Percentiles rank a stretch among this genome's conserved stretches.
These are phyloP conservation scores for Pythium chondricola DNA, from an alignment of 352 stramenopile species.

Conservation along the genomic window DNA sequence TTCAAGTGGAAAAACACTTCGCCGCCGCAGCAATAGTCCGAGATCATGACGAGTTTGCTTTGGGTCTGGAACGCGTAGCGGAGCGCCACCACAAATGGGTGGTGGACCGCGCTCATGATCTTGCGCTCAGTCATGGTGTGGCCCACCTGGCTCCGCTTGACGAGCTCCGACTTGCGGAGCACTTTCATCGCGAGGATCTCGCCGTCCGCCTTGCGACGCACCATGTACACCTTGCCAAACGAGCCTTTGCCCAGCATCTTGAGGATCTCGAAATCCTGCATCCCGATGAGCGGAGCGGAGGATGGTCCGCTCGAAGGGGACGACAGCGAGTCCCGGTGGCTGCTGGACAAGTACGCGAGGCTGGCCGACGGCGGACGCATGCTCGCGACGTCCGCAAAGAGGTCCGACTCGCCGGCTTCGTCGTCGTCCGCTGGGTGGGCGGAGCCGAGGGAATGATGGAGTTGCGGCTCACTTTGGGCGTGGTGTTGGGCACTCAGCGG, in stretches of 20 bases:
- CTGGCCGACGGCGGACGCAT: slow-evolving; percentile 11
- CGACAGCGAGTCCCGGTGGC: not conserved
- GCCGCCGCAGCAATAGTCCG: slow-evolving; percentile 85
- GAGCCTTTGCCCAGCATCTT: slow-evolving; percentile 97
- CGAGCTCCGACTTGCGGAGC: slow-evolving; percentile 79
- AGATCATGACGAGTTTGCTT: slow-evolving; percentile 90
- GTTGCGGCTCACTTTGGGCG: not conserved
- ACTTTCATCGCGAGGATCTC: slow-evolving; percentile 88
- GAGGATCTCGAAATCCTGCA: slow-evolving; percentile 94
- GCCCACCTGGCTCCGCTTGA: slow-evolving; percentile 83
- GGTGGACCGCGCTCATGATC: slow-evolving; percentile 88
- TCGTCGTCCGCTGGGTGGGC: slow-evolving; percentile 41
- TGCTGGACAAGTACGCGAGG: slow-evolving; percentile 14
- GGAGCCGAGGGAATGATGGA: not conserved
- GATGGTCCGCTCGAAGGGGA: not conserved
- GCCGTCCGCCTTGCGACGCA: slow-evolving; percentile 72
- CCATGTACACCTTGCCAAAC: slow-evolving; percentile 98
- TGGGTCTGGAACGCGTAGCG: slow-evolving; percentile 90
- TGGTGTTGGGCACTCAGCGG: not conserved
- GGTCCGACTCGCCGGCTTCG: slow-evolving; percentile 45
- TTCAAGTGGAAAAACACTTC: slow-evolving; percentile 92
- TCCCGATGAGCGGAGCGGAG: slow-evolving; percentile 34
- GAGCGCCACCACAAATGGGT: slow-evolving; percentile 96
- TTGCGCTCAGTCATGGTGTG: slow-evolving; percentile 87
- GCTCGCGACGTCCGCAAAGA: slow-evolving; percentile 33